These are phyloP conservation scores for Penicillium tannophilum DNA, from an alignment of 495 filamentous ascomycete genomes.

Conservation along the genomic window DNA sequence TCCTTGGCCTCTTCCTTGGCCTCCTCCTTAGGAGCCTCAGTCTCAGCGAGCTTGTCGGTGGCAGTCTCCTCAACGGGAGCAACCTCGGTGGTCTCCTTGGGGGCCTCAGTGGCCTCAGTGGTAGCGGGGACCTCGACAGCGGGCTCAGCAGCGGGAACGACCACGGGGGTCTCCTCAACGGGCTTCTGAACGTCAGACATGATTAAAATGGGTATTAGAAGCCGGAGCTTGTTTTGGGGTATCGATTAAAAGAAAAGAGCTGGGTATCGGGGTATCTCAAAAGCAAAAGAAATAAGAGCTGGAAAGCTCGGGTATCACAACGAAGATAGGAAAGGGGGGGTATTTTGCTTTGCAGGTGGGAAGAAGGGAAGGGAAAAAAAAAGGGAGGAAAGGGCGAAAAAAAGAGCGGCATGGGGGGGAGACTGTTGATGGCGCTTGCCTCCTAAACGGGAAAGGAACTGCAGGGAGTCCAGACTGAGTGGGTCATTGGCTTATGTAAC, in stretches of 20 bases:
- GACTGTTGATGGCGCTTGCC: constrained; percentile 29
- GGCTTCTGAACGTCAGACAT: constrained; percentile 58
- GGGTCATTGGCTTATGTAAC: constrained; percentile 19
- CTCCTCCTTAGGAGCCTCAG: constrained; percentile 52
- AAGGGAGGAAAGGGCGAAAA: constrained; percentile 34
- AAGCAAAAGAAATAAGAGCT: constrained; percentile 47
- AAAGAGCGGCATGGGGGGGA: constrained; percentile 31
- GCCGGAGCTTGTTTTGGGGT: constrained; percentile 30
- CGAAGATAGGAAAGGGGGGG: constrained; percentile 30
- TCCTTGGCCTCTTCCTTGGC: constrained; percentile 43
- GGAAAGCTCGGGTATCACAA: constrained; percentile 54
- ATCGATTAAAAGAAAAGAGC: constrained; percentile 38
- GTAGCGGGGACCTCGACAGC: constrained; percentile 38
- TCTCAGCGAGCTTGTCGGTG: constrained; percentile 46
- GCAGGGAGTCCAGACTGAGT: constrained; percentile 42
- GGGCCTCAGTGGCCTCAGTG: constrained; percentile 40
- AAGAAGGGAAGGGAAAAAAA: constrained; percentile 30
- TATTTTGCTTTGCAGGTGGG: constrained; percentile 30
- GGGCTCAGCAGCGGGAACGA: constrained; percentile 39
- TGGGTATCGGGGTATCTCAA: constrained; percentile 49
- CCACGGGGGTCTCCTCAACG: constrained; percentile 50
- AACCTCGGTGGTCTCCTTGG: constrained; percentile 42
- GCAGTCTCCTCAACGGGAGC: constrained; percentile 35
- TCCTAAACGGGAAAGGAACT: constrained; percentile 42
- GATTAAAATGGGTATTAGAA: constrained; percentile 32